A percentile compares a stretch with the other conserved stretches of the same genome.
Conservation (phyloP, 176 grass and related monocot genomes). For the Otatea glauca region DNA sequence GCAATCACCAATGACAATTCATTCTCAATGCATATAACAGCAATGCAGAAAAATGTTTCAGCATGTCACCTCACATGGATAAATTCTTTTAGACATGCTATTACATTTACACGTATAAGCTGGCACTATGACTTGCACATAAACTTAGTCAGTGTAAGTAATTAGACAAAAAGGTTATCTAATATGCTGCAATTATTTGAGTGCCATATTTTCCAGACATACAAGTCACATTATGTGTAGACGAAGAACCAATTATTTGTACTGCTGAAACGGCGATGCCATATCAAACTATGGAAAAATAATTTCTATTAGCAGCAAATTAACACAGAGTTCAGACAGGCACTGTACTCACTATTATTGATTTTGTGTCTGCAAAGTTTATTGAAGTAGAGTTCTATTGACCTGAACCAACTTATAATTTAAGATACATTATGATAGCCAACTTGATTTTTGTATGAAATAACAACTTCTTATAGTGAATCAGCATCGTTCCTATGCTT, state of each 20-base stretch:
- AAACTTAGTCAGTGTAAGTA: slow-evolving; percentile 1
- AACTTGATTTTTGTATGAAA: slow-evolving; percentile 21
- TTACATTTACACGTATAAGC: too few species aligned
- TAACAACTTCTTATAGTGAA: too few species aligned
- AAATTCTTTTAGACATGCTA: too few species aligned
- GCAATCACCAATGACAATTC: slow-evolving; percentile 25
- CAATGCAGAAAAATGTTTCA: slow-evolving; percentile 9
- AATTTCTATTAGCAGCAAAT: slow-evolving; percentile 10
- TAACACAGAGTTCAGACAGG: slow-evolving; percentile 21
- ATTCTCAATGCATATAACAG: slow-evolving; percentile 16
- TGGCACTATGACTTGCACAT: background rate
- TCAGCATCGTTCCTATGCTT: too few species aligned
- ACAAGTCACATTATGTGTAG: background rate
- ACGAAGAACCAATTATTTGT: slow-evolving; percentile 23
- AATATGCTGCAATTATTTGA: slow-evolving; percentile 11
- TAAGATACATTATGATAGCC: background rate
- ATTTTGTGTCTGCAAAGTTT: slow-evolving; percentile 12
- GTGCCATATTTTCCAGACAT: background rate
- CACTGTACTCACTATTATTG: slow-evolving; percentile 1
- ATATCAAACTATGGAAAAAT: slow-evolving; percentile 19
- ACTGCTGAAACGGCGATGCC: background rate
- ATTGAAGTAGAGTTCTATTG: slow-evolving; percentile 25
- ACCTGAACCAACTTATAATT: background rate
- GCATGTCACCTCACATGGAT: background rate
- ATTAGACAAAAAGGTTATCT: background rate